phyloP scores from a whole-genome alignment of 1,139 yeast genomes.

The Yamadazyma jaroonii region DNA sequence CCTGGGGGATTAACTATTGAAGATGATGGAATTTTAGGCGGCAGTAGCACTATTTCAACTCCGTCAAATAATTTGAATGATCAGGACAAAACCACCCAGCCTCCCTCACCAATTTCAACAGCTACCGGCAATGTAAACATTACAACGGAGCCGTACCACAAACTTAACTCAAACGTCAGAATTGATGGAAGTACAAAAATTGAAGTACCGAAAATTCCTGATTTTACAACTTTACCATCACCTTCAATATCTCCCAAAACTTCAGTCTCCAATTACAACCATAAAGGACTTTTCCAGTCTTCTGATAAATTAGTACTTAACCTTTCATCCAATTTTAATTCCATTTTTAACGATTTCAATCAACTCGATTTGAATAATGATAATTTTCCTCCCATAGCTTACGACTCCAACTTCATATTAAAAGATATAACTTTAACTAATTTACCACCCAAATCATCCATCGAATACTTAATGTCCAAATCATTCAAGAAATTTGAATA shows the following conservation, averaged over 20 bases:
- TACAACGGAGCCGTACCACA: too few species aligned
- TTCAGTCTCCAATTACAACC: slow-evolving; percentile 1
- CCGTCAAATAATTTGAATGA: too few species aligned
- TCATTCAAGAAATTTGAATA: slow-evolving; percentile 4
- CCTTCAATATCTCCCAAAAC: slow-evolving; percentile 6
- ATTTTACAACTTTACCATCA: slow-evolving; percentile 1
- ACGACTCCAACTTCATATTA: not conserved
- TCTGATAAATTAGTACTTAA: not conserved
- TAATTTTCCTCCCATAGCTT: not conserved
- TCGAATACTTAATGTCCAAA: slow-evolving; percentile 21
- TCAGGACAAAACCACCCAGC: too few species aligned
- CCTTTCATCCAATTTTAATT: slow-evolving; percentile 2
- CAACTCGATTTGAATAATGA: slow-evolving; percentile 1
- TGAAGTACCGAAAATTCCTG: not conserved
- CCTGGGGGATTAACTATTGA: not conserved
- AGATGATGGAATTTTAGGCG: too few species aligned
- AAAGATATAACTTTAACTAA: slow-evolving; percentile 12
- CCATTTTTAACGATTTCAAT: slow-evolving; percentile 2
- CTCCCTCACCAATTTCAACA: too few species aligned
- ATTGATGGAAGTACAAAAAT: not conserved
- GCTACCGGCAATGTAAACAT: too few species aligned
- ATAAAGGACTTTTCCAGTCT: not conserved
- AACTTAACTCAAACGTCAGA: too few species aligned
- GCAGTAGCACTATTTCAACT: too few species aligned
- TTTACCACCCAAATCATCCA: slow-evolving; percentile 18